Conservation (phyloP, 192 early-diverging fungal genomes). For the Backusella macrospora region DNA sequence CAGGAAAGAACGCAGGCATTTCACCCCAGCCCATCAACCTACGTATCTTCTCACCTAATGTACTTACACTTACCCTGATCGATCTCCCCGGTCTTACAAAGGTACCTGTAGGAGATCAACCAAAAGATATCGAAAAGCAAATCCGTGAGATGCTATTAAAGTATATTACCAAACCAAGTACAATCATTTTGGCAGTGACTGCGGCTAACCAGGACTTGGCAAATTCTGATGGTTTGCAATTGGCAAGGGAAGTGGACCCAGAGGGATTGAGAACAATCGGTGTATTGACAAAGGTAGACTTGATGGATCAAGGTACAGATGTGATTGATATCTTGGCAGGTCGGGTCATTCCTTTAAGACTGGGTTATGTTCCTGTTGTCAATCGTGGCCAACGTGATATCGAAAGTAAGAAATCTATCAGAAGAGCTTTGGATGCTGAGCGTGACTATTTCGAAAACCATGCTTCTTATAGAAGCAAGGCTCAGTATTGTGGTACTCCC, state of each 20-base stretch:
- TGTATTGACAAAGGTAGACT: constrained; percentile 98
- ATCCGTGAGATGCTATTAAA: constrained; percentile 99
- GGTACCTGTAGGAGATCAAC: constrained; percentile 98
- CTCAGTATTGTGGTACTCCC: constrained; percentile 98
- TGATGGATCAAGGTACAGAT: constrained; percentile 99
- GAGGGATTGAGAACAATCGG: constrained; percentile 98
- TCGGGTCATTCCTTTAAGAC: constrained; percentile 92
- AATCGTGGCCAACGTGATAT: constrained; percentile 99
- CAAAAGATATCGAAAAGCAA: constrained; percentile 98
- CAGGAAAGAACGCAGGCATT: constrained; percentile 82
- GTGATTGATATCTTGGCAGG: constrained; percentile 99
- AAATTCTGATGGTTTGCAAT: constrained; percentile 98
- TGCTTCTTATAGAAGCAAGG: constrained; percentile 91
- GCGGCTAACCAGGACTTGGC: constrained; percentile 98
- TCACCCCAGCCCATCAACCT: constrained; percentile 98
- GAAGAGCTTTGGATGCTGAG: constrained; percentile 87
- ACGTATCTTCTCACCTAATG: constrained; percentile 96
- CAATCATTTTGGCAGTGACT: constrained; percentile 98
- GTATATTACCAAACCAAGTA: constrained; percentile 96
- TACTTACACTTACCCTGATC: constrained; percentile 97
- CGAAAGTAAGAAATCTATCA: constrained; percentile 89
- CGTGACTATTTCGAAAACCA: constrained; percentile 95
- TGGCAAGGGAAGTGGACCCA: constrained; percentile 98
- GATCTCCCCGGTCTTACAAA: constrained; percentile 99
- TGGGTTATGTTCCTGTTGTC: constrained; percentile 98